Evolutionary conservation across 495 filamentous ascomycete species (phyloP).

Genomic region (Staphylotrichum tortipilum): DNA sequence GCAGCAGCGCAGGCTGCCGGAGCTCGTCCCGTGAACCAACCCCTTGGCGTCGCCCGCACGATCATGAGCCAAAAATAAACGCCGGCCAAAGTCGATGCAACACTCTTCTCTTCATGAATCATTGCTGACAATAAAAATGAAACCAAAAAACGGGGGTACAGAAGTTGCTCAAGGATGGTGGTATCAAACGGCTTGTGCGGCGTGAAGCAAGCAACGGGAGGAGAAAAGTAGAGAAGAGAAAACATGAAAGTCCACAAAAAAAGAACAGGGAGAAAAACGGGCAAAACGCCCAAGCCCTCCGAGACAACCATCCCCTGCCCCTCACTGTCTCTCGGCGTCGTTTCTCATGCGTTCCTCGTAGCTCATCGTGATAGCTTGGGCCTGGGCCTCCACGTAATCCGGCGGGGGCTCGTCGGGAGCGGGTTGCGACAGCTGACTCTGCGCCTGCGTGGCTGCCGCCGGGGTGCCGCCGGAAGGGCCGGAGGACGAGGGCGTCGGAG

Average conservation of each 20-base stretch:
- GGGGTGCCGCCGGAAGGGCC: slow-evolving; percentile 6
- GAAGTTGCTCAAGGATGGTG: not conserved
- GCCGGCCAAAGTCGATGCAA: not conserved
- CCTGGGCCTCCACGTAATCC: slow-evolving; percentile 86
- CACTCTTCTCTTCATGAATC: not conserved
- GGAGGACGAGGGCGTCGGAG: slow-evolving; percentile 22
- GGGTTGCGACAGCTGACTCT: slow-evolving; percentile 25
- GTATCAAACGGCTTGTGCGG: slow-evolving; percentile 7
- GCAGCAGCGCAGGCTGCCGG: no score
- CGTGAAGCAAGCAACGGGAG: not conserved
- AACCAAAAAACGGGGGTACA: not conserved
- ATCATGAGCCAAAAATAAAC: not conserved
- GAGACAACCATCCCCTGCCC: not conserved
- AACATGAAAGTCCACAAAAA: not conserved
- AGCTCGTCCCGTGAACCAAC: no score
- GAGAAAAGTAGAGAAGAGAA: not conserved
- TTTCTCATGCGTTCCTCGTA: slow-evolving; percentile 41
- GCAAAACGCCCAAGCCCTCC: not conserved
- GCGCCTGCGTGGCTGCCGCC: not conserved
- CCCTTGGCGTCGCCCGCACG: no score
- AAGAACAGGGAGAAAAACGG: not conserved
- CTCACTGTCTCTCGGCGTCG: slow-evolving; percentile 36
- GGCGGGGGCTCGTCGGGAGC: slow-evolving; percentile 76
- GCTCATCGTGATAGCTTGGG: slow-evolving; percentile 54
- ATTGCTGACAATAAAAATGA: not conserved